Conservation (phyloP, 352 stramenopile species). For the Pythium sp. region DNA sequence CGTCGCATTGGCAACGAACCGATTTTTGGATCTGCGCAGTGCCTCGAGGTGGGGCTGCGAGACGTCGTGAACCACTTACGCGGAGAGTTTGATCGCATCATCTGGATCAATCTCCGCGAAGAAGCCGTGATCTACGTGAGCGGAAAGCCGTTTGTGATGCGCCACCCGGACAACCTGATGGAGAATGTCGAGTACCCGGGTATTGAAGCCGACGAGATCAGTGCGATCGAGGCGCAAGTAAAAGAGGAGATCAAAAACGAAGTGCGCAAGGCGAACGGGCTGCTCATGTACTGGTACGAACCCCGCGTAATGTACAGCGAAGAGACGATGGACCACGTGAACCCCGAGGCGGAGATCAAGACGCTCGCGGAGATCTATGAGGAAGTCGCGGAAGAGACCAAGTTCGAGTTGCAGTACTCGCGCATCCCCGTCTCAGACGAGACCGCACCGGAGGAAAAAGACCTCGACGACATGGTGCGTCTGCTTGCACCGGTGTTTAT, state of each 20-base stretch:
- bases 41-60: constrained; percentile 64
- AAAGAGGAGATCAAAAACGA: constrained; percentile 83
- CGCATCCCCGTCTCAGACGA: constrained; percentile 89
- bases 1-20: constrained; percentile 73
- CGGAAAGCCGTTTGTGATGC: constrained; percentile 83
- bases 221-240: constrained; percentile 77
- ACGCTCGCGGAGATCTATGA: constrained; percentile 75
- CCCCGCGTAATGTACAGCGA: constrained; percentile 73
- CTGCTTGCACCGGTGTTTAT: constrained; percentile 65
- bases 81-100: constrained; percentile 57
- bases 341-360: constrained; percentile 67
- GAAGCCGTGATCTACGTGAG: constrained; percentile 91
- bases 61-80: constrained; percentile 65
- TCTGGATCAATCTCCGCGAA: constrained; percentile 91
- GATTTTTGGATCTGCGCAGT: constrained; percentile 85
- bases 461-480: constrained; percentile 86
- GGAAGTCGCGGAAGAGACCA: constrained; percentile 38
- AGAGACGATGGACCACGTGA: constrained; percentile 81
- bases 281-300: constrained; percentile 88
- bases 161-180: constrained; percentile 75
- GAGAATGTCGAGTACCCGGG: constrained; percentile 87
- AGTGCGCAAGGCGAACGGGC: constrained; percentile 64
- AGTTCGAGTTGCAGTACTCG: constrained; percentile 74
- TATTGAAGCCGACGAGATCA: constrained; percentile 89
- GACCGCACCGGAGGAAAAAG: constrained; percentile 87